Evolutionary conservation across 140 eudicot genomes (phyloP).

Genomic region (Ambrosia hybrid): DNA sequence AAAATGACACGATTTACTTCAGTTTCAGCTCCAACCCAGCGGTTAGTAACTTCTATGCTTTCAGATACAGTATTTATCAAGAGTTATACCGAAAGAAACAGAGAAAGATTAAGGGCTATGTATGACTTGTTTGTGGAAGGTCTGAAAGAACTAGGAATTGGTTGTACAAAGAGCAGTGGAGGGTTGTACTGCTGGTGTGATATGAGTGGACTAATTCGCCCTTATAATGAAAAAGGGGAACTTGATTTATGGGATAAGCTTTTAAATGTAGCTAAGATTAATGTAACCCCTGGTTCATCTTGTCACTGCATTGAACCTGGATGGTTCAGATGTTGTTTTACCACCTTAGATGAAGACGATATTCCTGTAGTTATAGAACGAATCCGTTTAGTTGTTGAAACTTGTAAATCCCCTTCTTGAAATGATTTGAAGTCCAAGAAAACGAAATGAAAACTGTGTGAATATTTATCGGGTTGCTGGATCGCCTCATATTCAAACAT

Average conservation of each 20-base stretch:
- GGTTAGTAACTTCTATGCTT: conserved; percentile 68
- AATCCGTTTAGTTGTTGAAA: conserved; percentile 61
- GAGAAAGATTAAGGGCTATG: conserved; percentile 50
- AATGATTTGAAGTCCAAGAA: conserved; percentile 12
- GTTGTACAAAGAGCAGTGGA: conserved; percentile 65
- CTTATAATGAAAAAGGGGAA: conserved; percentile 89
- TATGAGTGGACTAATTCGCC: conserved; percentile 73
- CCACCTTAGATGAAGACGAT: conserved; percentile 57
- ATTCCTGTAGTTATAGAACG: conserved; percentile 69
- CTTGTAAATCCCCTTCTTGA: conserved; percentile 54
- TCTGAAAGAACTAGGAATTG: conserved; percentile 63
- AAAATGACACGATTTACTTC: conserved; percentile 81
- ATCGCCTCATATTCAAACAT: background rate
- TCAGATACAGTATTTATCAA: conserved; percentile 52
- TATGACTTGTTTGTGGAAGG: conserved; percentile 65
- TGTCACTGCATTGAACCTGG: conserved; percentile 98
- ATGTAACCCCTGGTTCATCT: conserved; percentile 83
- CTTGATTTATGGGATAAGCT: conserved; percentile 91
- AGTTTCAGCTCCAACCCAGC: conserved; percentile 82
- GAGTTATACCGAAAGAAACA: conserved; percentile 41
- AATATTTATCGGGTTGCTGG: background rate
- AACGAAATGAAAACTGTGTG: background rate
- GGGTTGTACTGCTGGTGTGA: conserved; percentile 97
- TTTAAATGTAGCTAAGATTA: conserved; percentile 67
- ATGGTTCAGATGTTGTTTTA: conserved; percentile 96